Percentiles rank a stretch among this genome's conserved stretches.
Conservation (phyloP, 2,329 filamentous ascomycete genomes). For the Colletotrichum horii region DNA sequence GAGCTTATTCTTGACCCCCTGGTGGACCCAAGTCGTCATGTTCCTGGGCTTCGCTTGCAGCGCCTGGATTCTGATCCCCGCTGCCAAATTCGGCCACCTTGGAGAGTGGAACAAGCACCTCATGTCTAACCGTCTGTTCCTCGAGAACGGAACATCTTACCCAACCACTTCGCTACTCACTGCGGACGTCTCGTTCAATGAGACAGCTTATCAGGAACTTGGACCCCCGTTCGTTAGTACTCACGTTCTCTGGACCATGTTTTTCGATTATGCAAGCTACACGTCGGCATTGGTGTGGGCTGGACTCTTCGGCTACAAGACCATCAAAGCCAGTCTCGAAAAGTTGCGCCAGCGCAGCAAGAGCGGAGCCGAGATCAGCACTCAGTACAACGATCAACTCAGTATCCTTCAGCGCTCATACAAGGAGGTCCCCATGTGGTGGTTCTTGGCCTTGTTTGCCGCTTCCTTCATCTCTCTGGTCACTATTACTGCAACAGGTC, state of each 20-base stretch:
- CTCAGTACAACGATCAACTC: constrained; percentile 61
- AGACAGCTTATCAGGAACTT: constrained; percentile 60
- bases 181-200: constrained; percentile 59
- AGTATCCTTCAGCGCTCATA: constrained; percentile 63
- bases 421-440: constrained; percentile 63
- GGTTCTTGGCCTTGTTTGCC: constrained; percentile 58
- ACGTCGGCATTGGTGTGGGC: constrained; percentile 58
- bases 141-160: constrained; percentile 51
- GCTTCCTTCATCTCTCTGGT: constrained; percentile 49
- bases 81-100: constrained; percentile 62
- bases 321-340: constrained; percentile 42
- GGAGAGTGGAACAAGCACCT: constrained; percentile 52
- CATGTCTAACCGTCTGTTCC: constrained; percentile 63
- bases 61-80: constrained; percentile 63
- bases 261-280: constrained; percentile 54
- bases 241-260: constrained; percentile 14
- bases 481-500: constrained; percentile 52
- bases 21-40: constrained; percentile 52
- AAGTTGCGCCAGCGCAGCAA: constrained; percentile 3
- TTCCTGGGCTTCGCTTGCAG: constrained; percentile 60
- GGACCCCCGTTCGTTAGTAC: constrained; percentile 57
- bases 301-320: constrained; percentile 42
- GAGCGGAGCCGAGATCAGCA: constrained; percentile 52
- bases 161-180: constrained; percentile 43
- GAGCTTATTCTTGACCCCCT: constrained; percentile 60